Conservation (phyloP, 2,329 filamentous ascomycete species). For the Stemphylium vesicarium region DNA sequence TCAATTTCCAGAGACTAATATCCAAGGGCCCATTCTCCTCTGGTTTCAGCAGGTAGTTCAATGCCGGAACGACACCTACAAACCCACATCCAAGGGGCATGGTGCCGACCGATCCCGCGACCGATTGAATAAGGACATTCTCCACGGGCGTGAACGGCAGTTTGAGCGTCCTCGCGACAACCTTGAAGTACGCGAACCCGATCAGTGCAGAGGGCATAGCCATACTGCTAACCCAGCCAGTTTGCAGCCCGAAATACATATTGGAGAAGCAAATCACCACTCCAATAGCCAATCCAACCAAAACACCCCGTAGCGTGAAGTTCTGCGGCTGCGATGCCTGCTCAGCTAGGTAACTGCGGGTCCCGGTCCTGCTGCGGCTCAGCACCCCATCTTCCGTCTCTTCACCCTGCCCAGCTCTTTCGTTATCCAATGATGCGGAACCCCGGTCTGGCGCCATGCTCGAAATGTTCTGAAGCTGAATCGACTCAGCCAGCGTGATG, state of each 20-base stretch:
- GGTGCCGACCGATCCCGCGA: constrained; percentile 92
- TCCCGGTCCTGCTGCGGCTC: constrained; percentile 24
- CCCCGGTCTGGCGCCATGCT: constrained; percentile 48
- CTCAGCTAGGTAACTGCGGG: constrained; percentile 35
- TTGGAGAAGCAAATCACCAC: constrained; percentile 95
- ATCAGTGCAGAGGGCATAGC: constrained; percentile 95
- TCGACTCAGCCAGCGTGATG: constrained; percentile 25
- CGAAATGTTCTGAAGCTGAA: constrained; percentile 28
- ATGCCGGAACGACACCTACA: constrained; percentile 89
- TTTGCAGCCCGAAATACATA: constrained; percentile 98
- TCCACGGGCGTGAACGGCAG: constrained; percentile 92
- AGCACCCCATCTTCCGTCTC: constrained; percentile 22
- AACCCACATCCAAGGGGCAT: constrained; percentile 97
- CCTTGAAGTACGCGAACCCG: constrained; percentile 91
- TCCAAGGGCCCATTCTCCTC: constrained; percentile 80
- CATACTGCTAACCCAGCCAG: constrained; percentile 85
- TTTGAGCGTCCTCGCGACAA: constrained; percentile 72
- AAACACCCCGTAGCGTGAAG: constrained; percentile 83
- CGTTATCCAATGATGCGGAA: constrained; percentile 25
- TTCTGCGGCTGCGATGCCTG: constrained; percentile 61
- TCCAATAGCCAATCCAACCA: constrained; percentile 82
- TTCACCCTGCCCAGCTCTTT: constrained; percentile 28
- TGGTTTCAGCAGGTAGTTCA: constrained; percentile 81
- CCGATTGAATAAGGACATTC: constrained; percentile 95
- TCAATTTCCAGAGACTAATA: constrained; percentile 75